phyloP scores from a whole-genome alignment of 306 rosid species.

The Cicer yamashitae region DNA sequence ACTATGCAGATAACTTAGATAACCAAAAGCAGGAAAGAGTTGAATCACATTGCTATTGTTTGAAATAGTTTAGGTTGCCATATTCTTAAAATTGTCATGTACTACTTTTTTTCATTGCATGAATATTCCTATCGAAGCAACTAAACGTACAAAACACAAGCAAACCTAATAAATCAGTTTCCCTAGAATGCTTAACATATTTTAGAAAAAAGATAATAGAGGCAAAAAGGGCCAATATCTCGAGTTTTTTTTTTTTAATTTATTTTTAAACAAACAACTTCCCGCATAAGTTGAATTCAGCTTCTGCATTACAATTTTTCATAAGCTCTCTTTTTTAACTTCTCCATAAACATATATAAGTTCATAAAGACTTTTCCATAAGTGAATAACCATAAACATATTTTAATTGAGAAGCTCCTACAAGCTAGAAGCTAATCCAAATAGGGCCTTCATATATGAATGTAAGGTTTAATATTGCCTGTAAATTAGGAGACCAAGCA shows the following conservation, averaged over 20 bases:
- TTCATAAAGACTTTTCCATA: background rate
- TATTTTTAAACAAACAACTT: background rate
- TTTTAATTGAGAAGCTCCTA: background rate
- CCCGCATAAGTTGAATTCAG: background rate
- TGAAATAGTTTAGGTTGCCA: background rate
- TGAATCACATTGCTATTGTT: no score
- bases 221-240: background rate
- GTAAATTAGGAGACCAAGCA: background rate
- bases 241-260: background rate
- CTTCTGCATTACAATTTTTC: constrained; percentile 2
- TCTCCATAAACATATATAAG: background rate
- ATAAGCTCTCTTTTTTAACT: background rate
- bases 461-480: background rate
- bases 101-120: constrained; percentile 1
- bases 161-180: constrained; percentile 8
- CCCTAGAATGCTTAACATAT: constrained; percentile 6
- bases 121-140: constrained; percentile 18
- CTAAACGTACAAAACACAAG: background rate
- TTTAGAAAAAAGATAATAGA: constrained; percentile 9
- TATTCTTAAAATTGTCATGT: background rate
- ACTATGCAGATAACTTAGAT: constrained; percentile 9
- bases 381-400: constrained; percentile 19
- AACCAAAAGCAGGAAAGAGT: background rate
- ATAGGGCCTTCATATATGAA: background rate
- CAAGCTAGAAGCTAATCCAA: background rate